phyloP scores from a whole-genome alignment of 2,329 filamentous ascomycete species.

The Ophiostoma perfectum region DNA sequence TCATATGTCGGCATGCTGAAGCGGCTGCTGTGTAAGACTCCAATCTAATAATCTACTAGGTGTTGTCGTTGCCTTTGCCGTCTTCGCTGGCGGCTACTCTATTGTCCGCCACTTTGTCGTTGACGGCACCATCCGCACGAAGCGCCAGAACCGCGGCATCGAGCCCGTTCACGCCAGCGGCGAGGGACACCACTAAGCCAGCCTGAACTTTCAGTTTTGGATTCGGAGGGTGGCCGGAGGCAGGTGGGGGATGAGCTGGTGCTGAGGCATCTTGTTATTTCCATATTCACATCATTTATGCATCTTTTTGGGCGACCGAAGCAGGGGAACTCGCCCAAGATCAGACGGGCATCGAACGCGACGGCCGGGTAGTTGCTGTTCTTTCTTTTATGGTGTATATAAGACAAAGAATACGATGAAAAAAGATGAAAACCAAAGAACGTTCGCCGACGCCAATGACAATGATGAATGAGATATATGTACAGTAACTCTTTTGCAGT shows the following conservation, averaged over 20 bases:
- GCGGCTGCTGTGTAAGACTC: constrained; percentile 7
- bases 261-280: constrained; percentile 6
- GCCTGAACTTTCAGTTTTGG: neutral
- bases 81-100: constrained; percentile 78
- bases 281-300: constrained; percentile 1
- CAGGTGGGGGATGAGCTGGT: neutral
- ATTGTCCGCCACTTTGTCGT: constrained; percentile 72
- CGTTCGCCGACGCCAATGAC: constrained; percentile 6
- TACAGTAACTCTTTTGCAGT: neutral
- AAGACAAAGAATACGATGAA: constrained; percentile 9
- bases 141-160: constrained; percentile 57
- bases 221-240: neutral
- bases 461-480: neutral
- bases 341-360: neutral
- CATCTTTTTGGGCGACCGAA: constrained; percentile 13
- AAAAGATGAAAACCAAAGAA: constrained; percentile 3
- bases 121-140: constrained; percentile 89
- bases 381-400: constrained; percentile 15
- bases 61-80: constrained; percentile 79
- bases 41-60: constrained; percentile 44
- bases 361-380: neutral
- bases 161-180: constrained; percentile 37
- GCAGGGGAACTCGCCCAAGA: neutral
- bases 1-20: neutral
- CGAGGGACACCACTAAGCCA: constrained; percentile 27